phyloP scores from a whole-genome alignment of 1,284 basidiomycete species.

The Sparassis latifolia region DNA sequence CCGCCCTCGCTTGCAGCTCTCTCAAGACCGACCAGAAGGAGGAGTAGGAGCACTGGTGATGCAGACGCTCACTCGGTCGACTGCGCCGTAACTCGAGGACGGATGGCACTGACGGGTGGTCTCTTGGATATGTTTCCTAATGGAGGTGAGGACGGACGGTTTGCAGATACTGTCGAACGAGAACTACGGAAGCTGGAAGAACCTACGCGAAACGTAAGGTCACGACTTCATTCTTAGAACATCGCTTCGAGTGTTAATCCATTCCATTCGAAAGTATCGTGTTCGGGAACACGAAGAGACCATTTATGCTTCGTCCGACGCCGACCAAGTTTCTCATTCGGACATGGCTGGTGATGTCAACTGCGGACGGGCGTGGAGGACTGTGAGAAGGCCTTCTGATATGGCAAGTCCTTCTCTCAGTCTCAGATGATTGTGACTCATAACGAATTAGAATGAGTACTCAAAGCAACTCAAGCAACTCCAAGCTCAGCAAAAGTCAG shows the following conservation, averaged over 20 bases:
- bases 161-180: constrained; percentile 61
- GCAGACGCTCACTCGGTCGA: constrained; percentile 30
- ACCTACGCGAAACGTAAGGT: constrained; percentile 42
- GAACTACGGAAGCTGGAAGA: constrained; percentile 58
- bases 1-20: constrained; percentile 23
- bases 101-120: constrained; percentile 23
- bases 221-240: not conserved
- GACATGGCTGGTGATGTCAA: constrained; percentile 74
- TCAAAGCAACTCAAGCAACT: constrained; percentile 82
- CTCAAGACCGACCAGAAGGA: constrained; percentile 45
- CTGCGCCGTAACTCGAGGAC: constrained; percentile 17
- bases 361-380: constrained; percentile 80
- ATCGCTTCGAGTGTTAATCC: not conserved
- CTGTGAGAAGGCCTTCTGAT: constrained; percentile 84
- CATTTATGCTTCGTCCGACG: constrained; percentile 78
- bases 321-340: constrained; percentile 62
- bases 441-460: constrained; percentile 73
- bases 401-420: constrained; percentile 53
- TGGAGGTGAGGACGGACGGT: constrained; percentile 40
- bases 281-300: constrained; percentile 66
- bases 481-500: constrained; percentile 66
- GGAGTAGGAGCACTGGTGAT: constrained; percentile 73
- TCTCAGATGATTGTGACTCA: constrained; percentile 1
- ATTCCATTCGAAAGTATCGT: constrained; percentile 38
- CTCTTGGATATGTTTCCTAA: constrained; percentile 36